A percentile compares a stretch with the other conserved stretches of the same genome.
phyloP scores from a whole-genome alignment of 208 protist genomes.

The Wallacemonas sp. region DNA sequence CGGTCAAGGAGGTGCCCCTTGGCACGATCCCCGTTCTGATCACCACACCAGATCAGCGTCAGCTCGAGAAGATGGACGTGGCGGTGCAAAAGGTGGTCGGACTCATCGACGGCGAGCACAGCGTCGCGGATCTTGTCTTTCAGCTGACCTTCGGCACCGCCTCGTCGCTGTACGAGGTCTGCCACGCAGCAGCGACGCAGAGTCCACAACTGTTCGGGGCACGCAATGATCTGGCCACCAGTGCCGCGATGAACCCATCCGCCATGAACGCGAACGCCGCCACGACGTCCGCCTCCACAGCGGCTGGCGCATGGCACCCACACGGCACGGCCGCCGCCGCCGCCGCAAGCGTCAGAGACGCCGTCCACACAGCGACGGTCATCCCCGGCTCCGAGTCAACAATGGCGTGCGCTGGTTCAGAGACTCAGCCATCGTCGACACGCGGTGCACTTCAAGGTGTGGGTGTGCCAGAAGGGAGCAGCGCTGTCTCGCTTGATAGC shows the following conservation, averaged over 20 bases:
- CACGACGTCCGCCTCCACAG: background rate
- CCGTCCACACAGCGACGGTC: background rate
- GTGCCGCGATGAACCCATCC: background rate
- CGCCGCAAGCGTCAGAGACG: background rate
- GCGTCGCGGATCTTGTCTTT: constrained; percentile 69
- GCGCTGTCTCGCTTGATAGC: constrained; percentile 5
- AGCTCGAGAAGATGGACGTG: constrained; percentile 69
- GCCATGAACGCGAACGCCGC: background rate
- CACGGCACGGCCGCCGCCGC: too few species aligned
- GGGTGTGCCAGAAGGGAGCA: background rate
- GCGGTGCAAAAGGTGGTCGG: constrained; percentile 58
- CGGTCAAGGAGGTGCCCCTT: constrained; percentile 39
- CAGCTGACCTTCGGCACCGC: constrained; percentile 43
- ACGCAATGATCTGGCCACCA: background rate
- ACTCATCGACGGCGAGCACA: constrained; percentile 66
- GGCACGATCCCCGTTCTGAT: constrained; percentile 67
- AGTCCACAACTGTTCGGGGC: constrained; percentile 12
- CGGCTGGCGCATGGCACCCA: background rate
- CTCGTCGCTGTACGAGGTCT: constrained; percentile 48
- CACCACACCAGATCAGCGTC: constrained; percentile 25
- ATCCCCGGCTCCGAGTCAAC: constrained; percentile 10
- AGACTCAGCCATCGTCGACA: too few species aligned
- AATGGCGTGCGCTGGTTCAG: too few species aligned
- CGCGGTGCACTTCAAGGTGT: background rate
- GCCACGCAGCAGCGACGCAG: constrained; percentile 27